Percentiles rank a stretch among this genome's conserved stretches.
Conservation (phyloP, 495 filamentous ascomycete species). For the Mycothermus thermophilus region DNA sequence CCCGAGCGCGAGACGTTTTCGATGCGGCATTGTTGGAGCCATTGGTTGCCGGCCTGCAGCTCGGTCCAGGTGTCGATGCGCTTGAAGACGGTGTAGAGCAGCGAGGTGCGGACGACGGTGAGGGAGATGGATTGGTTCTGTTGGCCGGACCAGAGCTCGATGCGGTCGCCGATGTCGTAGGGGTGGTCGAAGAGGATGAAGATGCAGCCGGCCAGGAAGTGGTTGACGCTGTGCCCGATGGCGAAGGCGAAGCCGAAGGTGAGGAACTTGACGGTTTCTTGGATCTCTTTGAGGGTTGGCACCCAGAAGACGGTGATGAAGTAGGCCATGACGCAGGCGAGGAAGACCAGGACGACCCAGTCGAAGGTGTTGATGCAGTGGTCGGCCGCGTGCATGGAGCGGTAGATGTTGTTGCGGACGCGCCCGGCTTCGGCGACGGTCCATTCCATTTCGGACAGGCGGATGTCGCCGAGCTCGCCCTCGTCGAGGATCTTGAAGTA, state of each 20-base stretch:
- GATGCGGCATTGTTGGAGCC: slow-evolving; percentile 59
- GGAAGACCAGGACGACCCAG: slow-evolving; percentile 29
- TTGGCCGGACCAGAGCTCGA: slow-evolving; percentile 43
- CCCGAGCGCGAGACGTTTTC: slow-evolving; percentile 65
- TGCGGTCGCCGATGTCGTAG: slow-evolving; percentile 60
- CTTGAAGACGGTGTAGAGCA: slow-evolving; percentile 67
- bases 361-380: slow-evolving; percentile 23
- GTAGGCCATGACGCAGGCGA: slow-evolving; percentile 49
- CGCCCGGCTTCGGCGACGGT: slow-evolving; percentile 15
- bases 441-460: slow-evolving; percentile 19
- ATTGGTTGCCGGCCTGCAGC: slow-evolving; percentile 63
- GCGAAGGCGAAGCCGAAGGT: slow-evolving; percentile 66
- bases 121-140: slow-evolving; percentile 32
- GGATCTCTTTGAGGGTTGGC: slow-evolving; percentile 16
- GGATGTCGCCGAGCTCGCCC: slow-evolving; percentile 19
- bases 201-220: slow-evolving; percentile 66
- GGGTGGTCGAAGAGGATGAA: slow-evolving; percentile 71
- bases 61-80: slow-evolving; percentile 48
- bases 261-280: slow-evolving; percentile 39
- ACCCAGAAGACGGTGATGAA: slow-evolving; percentile 34
- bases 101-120: slow-evolving; percentile 61
- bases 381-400: slow-evolving; percentile 18
- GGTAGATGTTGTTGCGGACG: slow-evolving; percentile 18
- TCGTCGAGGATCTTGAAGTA: slow-evolving; percentile 19
- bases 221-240: slow-evolving; percentile 59